Base-by-base conservation (phyloP, 1,284 basidiomycete species). In the Apiotrichum mycotoxinovorans region DNA sequence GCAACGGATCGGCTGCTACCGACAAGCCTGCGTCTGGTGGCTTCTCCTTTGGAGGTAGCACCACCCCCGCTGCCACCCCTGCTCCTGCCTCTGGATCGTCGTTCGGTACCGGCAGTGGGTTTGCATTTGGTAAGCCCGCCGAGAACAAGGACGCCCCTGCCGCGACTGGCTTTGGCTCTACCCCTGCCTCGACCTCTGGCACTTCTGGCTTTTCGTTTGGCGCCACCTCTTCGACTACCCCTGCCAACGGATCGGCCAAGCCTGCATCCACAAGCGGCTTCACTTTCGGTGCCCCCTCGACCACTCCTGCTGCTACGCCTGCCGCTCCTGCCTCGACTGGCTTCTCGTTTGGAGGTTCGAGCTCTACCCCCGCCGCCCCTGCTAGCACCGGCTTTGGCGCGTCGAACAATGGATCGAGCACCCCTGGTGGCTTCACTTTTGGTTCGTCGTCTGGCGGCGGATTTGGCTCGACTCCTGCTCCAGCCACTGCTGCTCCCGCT, bases 1-100 rank as follows among this genome's bases (percentile, higher is more conserved):
- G 49, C 38, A 46, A 40, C 46, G 23, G 38, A 0, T n/a, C 33
- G 46, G 35, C 38, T 50, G 20, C 42, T 9, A 7, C n/a, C n/a
- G n/a, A 50, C 51, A 40, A 34, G 54, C 25, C 46, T 61, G 17
- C 43, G 23, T 42, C 34, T 47, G 23, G 65, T n/a, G 49, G 63
- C 2, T 66, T 65, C 56, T 58, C 55, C 7, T 66, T 63, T 41
- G 63, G 64, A 30, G 34, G n/a, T 20, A 47, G n/a, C 23, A 27
- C 63, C 4, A 44, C 58, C 9, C 20, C 58, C 10, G 30, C 52
- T 30, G 23, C 51, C 9, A 35, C 51, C 22, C 20, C 58, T 45
- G 38, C 57, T 1, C 41, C 54, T 25, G 37, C 55, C 15, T 33
- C 52, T 7, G 47, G 44, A 44, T 3, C 22, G 1, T 25, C 33